Base-by-base conservation (phyloP, 1,284 basidiomycete species). In the Gastroboletus turbinatus region DNA sequence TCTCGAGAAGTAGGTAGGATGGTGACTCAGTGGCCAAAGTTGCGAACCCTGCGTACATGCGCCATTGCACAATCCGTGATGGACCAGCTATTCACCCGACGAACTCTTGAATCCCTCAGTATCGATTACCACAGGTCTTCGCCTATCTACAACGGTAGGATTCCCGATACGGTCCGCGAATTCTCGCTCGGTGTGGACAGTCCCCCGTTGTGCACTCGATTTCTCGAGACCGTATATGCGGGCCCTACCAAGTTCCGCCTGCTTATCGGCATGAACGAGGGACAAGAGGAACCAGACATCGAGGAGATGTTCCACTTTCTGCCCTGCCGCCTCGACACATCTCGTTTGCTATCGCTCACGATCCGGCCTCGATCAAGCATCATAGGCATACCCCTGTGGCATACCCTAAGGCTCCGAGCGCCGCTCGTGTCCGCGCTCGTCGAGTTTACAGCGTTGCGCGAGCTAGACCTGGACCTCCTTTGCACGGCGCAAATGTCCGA, bases 401-500 rank as follows among this genome's bases (percentile, higher is more conserved):
- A 42, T 13, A 43, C 50, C 16, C 11, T 53, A 17, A 13, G 5
- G 16, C 29, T 63, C 7, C 48, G 29, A 11, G 29, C 3, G 25
- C 16, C 44, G 19, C 35, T 52, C 10, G 4, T 60, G 25, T 38
- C 53, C 2, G 9, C 49, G 19, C 43, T 67, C 44, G 13, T 16
- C 21, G 33, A 38, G 36, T 67, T 67, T 6, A 53, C 35, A 0
- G 52, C 53, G 16, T 4, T 63, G 23, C 55, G 17, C 19, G 59
- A 64, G 30, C 52, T 63, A 2, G 55, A 66, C 14, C 14, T 63
- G 19, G 62, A 66, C 5, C 5, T 38, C 10, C 29, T 63, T 1
- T 59, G 38, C 17, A 55, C 52, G 3, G 50, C 43, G 0, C 21
- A 38, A 0, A 38, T 62, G 8, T 27, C 47, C 2, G 48, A 63